Conservation (phyloP, 768 basidiomycete genomes). For the Rickenella mellea region DNA sequence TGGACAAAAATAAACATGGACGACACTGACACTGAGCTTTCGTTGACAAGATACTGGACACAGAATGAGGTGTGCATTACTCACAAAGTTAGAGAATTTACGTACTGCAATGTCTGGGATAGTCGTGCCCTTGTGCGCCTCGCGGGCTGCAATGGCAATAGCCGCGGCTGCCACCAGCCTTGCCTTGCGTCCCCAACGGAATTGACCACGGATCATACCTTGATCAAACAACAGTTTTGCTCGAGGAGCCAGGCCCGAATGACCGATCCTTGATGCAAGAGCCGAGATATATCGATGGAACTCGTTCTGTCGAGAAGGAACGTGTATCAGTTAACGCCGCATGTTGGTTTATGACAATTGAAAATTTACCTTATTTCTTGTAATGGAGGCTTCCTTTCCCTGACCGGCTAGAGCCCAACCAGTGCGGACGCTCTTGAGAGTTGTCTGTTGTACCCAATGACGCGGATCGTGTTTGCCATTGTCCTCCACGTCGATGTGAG, state of each 20-base stretch:
- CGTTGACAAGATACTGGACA: slow-evolving; percentile 38
- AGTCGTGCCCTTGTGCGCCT: slow-evolving; percentile 57
- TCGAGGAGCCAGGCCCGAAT: slow-evolving; percentile 53
- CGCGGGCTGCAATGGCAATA: slow-evolving; percentile 61
- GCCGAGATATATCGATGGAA: slow-evolving; percentile 56
- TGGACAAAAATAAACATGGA: slow-evolving; percentile 46
- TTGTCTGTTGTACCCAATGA: slow-evolving; percentile 9
- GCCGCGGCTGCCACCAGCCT: slow-evolving; percentile 62
- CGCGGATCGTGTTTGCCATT: not conserved
- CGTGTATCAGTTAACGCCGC: not conserved
- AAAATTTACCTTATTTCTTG: slow-evolving; percentile 49
- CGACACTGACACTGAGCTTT: slow-evolving; percentile 38
- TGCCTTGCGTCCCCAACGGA: slow-evolving; percentile 69
- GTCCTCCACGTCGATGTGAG: slow-evolving; percentile 24
- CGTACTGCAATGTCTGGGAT: slow-evolving; percentile 56
- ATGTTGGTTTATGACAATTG: slow-evolving; percentile 3
- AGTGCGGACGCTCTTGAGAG: slow-evolving; percentile 41
- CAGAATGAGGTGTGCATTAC: slow-evolving; percentile 6
- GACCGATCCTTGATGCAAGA: slow-evolving; percentile 48
- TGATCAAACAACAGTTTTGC: slow-evolving; percentile 62
- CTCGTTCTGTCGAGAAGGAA: slow-evolving; percentile 33
- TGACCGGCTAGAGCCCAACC: slow-evolving; percentile 59
- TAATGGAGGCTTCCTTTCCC: slow-evolving; percentile 53
- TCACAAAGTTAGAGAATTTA: not conserved
- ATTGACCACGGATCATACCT: slow-evolving; percentile 46